Conservation (phyloP, 495 filamentous ascomycete species). For the Penicillium coprophilum region DNA sequence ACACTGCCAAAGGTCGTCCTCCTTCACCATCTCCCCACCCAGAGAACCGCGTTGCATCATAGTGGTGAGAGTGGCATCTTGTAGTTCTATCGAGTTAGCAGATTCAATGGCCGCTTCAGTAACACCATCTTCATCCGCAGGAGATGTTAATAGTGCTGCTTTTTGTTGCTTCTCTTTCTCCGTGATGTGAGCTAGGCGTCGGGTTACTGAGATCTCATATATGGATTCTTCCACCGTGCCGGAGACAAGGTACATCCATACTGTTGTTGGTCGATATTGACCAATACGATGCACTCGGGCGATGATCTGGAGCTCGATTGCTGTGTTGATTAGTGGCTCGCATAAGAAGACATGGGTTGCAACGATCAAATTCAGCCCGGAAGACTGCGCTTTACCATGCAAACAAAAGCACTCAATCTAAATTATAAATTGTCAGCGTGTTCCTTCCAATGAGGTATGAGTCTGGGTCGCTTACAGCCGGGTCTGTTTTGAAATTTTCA, state of each 20-base stretch:
- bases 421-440: conserved; percentile 4
- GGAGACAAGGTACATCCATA: conserved; percentile 90
- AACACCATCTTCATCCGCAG: conserved; percentile 28
- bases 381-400: conserved; percentile 82
- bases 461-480: conserved; percentile 43
- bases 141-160: conserved; percentile 17
- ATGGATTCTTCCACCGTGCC: conserved; percentile 90
- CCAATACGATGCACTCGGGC: conserved; percentile 93
- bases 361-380: conserved; percentile 85
- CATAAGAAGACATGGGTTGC: conserved; percentile 94
- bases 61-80: conserved; percentile 63
- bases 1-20: conserved; percentile 86
- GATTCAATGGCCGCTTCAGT: conserved; percentile 66
- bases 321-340: conserved; percentile 89
- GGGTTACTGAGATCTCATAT: conserved; percentile 75
- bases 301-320: conserved; percentile 90
- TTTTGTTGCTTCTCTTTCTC: conserved; percentile 36
- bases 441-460: background rate
- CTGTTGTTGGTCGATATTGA: conserved; percentile 81
- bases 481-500: conserved; percentile 70
- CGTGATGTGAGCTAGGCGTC: conserved; percentile 74
- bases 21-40: conserved; percentile 77
- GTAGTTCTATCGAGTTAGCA: conserved; percentile 80
- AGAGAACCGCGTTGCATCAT: conserved; percentile 67
- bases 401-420: conserved; percentile 81